Conservation (phyloP, 805 yeast genomes). For the Monosporozyma unispora region DNA sequence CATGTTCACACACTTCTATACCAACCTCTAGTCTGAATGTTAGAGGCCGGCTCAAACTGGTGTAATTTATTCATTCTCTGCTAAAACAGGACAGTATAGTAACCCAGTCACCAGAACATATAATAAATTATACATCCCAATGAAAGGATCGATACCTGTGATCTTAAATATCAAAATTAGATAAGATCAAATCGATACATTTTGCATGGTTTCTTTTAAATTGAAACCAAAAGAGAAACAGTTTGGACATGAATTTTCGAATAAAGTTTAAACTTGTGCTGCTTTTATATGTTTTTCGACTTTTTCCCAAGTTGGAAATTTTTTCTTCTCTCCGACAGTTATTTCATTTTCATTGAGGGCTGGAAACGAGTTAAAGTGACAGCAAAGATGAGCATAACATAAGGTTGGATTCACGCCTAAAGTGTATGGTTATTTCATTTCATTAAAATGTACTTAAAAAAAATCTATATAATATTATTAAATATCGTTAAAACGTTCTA, state of each 20-base stretch:
- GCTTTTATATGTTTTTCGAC: background rate
- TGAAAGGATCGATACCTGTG: slow-evolving; percentile 2
- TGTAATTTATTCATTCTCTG: slow-evolving; percentile 15
- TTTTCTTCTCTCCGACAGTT: background rate
- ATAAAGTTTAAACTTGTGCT: background rate
- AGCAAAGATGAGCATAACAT: background rate
- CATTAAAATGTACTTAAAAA: background rate
- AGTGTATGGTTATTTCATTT: background rate
- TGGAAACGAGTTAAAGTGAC: background rate
- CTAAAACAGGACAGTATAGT: slow-evolving; percentile 7
- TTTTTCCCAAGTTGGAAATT: background rate
- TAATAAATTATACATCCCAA: background rate
- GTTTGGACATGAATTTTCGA: background rate
- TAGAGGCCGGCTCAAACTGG: slow-evolving; percentile 24
- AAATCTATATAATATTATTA: background rate
- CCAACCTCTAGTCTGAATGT: slow-evolving; percentile 18
- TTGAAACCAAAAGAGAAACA: background rate
- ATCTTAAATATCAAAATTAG: background rate
- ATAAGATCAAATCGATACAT: slow-evolving; percentile 4
- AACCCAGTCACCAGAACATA: background rate
- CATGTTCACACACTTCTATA: slow-evolving; percentile 30
- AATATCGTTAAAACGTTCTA: background rate
- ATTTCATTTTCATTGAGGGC: background rate
- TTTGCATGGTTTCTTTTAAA: slow-evolving; percentile 1
- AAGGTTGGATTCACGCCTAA: background rate